phyloP scores from a whole-genome alignment of 345 rosid genomes.

The Eucalyptus guilfoylei region DNA sequence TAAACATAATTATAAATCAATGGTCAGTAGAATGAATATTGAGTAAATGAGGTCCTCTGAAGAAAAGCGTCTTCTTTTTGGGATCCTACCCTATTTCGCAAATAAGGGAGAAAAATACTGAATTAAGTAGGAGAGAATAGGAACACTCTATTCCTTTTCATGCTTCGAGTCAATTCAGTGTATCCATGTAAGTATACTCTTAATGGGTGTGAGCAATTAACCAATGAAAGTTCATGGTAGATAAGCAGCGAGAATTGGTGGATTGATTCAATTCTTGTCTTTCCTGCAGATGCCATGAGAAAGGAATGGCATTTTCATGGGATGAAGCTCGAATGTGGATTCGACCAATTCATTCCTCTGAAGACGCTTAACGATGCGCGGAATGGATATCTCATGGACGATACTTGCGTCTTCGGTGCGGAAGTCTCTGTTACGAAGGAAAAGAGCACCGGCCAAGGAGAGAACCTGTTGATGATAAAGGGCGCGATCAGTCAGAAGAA shows the following conservation, averaged over 20 bases:
- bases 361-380: not conserved
- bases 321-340: constrained; percentile 25
- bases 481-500: not conserved
- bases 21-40: too few species aligned
- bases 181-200: not conserved
- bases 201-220: not conserved
- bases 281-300: constrained; percentile 1
- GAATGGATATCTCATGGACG: constrained; percentile 23
- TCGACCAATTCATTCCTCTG: constrained; percentile 17
- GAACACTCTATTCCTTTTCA: not conserved
- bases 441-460: constrained; percentile 11
- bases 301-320: constrained; percentile 17
- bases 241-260: not conserved
- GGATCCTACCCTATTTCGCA: too few species aligned
- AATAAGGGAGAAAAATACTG: too few species aligned
- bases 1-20: too few species aligned
- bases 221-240: not conserved
- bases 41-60: too few species aligned
- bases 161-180: not conserved
- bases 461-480: constrained; percentile 10
- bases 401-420: constrained; percentile 20
- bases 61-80: too few species aligned
- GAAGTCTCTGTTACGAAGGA: constrained; percentile 27
- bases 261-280: not conserved
- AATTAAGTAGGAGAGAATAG: too few species aligned